Evolutionary conservation across 2,329 filamentous ascomycete species (phyloP).

Genomic region (Mollisia scopiformis): DNA sequence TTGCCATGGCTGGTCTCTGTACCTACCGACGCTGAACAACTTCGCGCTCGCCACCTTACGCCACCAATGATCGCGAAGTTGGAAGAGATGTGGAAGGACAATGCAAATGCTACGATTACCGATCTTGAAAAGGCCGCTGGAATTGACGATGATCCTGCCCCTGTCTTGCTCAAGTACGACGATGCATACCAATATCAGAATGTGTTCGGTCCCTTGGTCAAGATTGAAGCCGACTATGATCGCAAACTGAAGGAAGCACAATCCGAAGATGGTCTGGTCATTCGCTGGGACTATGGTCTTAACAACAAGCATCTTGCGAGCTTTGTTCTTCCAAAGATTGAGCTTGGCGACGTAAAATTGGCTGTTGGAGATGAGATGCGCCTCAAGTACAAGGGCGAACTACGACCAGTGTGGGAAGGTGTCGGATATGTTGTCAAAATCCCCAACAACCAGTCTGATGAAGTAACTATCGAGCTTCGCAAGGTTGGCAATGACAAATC

Average conservation of each 20-base stretch:
- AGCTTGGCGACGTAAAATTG: constrained; percentile 96
- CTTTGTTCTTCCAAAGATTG: constrained; percentile 95
- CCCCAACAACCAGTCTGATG: constrained; percentile 97
- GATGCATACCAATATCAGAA: constrained; percentile 99
- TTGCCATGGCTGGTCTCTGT: constrained; percentile 88
- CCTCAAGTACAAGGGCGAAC: constrained; percentile 91
- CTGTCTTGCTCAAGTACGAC: constrained; percentile 91
- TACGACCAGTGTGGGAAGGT: constrained; percentile 92
- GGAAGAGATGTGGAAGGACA: constrained; percentile 98
- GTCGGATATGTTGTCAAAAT: constrained; percentile 99
- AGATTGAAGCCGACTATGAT: constrained; percentile 99
- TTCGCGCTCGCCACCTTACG: constrained; percentile 89
- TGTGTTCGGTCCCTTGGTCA: constrained; percentile 95
- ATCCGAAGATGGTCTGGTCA: constrained; percentile 91
- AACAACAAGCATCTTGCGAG: constrained; percentile 98
- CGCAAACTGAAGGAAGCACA: constrained; percentile 98
- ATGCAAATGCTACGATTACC: constrained; percentile 82
- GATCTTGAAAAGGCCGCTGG: constrained; percentile 90
- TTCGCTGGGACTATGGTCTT: constrained; percentile 92
- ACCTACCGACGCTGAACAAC: constrained; percentile 92
- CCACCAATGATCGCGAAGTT: constrained; percentile 94
- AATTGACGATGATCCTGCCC: constrained; percentile 92
- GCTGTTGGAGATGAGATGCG: constrained; percentile 99
- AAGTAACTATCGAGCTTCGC: constrained; percentile 92
- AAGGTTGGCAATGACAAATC: constrained; percentile 96